phyloP scores from a whole-genome alignment of 331 rosid genomes.

The Telfairia occidentalis region DNA sequence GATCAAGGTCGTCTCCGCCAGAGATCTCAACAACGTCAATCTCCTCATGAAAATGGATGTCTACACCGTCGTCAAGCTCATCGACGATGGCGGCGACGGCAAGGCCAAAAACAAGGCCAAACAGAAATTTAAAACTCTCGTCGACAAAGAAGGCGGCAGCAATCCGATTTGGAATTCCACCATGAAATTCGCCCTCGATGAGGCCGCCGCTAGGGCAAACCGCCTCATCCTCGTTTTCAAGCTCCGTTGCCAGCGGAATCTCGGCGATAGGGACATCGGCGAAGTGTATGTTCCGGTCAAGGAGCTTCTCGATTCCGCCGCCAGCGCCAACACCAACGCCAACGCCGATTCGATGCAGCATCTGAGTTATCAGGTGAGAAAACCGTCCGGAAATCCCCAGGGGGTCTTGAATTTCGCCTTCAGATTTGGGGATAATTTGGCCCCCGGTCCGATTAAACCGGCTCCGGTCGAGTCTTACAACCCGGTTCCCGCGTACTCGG shows the following conservation, averaged over 20 bases:
- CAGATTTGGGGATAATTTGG: constrained; percentile 17
- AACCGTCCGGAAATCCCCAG: constrained; percentile 32
- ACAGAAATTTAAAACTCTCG: constrained; percentile 29
- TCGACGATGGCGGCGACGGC: constrained; percentile 27
- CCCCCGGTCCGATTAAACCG: background rate
- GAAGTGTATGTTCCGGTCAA: constrained; percentile 36
- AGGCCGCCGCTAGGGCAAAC: constrained; percentile 25
- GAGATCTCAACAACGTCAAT: constrained; percentile 48
- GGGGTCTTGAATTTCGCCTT: constrained; percentile 45
- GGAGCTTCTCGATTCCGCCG: constrained; percentile 39
- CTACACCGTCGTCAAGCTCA: constrained; percentile 47
- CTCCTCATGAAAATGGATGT: constrained; percentile 63
- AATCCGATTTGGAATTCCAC: constrained; percentile 55
- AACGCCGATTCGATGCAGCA: constrained; percentile 19
- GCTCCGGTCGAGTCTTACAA: background rate
- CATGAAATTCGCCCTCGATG: constrained; percentile 33
- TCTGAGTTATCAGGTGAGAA: constrained; percentile 44
- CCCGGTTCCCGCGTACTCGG: constrained; percentile 23
- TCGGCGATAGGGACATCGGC: constrained; percentile 49
- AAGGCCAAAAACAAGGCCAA: background rate
- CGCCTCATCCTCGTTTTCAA: constrained; percentile 34
- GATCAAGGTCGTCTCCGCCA: constrained; percentile 54
- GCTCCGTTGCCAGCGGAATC: constrained; percentile 34
- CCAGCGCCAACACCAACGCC: background rate
- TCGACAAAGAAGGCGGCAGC: constrained; percentile 30